Percentiles rank a stretch among this genome's conserved stretches.
Conservation (phyloP, 1,284 basidiomycete genomes). For the Thecaphora thlaspeos region DNA sequence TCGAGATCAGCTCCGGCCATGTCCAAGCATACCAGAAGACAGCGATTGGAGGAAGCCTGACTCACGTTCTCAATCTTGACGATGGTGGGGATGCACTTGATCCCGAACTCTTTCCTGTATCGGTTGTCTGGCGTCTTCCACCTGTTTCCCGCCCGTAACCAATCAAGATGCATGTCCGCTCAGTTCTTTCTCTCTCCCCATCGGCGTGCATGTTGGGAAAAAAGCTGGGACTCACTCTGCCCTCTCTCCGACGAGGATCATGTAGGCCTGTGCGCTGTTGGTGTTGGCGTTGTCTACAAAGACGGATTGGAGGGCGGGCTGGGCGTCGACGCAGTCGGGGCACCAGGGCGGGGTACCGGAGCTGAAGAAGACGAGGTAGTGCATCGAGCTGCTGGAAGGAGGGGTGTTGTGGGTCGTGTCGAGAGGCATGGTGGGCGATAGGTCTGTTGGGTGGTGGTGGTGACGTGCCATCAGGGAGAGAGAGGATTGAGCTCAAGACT, state of each 20-base stretch:
- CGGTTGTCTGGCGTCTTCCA: slow-evolving; percentile 34
- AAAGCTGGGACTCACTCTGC: slow-evolving; percentile 13
- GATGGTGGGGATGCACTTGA: slow-evolving; percentile 37
- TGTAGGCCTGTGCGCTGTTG: slow-evolving; percentile 11
- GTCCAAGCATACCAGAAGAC: too few species aligned
- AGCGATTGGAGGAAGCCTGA: not conserved
- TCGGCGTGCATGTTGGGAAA: too few species aligned
- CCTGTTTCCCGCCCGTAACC: slow-evolving; percentile 1
- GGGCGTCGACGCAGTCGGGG: slow-evolving; percentile 40
- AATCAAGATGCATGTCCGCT: too few species aligned
- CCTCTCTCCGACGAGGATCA: slow-evolving; percentile 33
- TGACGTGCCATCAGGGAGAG: too few species aligned
- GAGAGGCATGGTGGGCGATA: slow-evolving; percentile 12
- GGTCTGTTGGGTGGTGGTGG: not conserved
- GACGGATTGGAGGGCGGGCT: slow-evolving; percentile 23
- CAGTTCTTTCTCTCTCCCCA: too few species aligned
- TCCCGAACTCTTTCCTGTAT: slow-evolving; percentile 23
- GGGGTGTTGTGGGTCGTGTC: slow-evolving; percentile 12
- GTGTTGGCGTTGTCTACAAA: slow-evolving; percentile 13
- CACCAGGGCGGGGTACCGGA: slow-evolving; percentile 41
- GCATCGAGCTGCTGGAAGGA: slow-evolving; percentile 1
- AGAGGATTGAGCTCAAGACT: too few species aligned
- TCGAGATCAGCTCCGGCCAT: too few species aligned
- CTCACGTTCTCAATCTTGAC: slow-evolving; percentile 26
- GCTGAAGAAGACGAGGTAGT: slow-evolving; percentile 41